phyloP scores from a whole-genome alignment of 1,284 basidiomycete species.

The Vanrija humicola region DNA sequence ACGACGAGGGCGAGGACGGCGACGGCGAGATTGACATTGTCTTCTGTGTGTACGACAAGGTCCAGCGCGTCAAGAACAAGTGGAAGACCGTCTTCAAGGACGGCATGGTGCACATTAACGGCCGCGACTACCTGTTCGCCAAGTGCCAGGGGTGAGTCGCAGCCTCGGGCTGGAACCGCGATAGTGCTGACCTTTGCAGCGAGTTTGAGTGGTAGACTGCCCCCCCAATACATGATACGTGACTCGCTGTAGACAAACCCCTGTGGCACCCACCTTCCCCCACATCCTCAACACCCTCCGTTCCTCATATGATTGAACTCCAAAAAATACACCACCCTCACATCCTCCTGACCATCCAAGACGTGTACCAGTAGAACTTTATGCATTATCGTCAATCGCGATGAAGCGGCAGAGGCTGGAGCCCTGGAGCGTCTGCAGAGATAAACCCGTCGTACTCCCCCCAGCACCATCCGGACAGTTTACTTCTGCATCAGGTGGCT shows the following conservation, averaged over 20 bases:
- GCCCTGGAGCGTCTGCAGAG: too few species aligned
- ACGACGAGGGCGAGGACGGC: constrained; percentile 49
- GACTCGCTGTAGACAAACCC: background rate
- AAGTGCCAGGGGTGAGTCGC: constrained; percentile 66
- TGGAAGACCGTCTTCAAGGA: constrained; percentile 99
- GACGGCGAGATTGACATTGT: constrained; percentile 74
- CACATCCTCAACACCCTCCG: too few species aligned
- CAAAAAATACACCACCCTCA: background rate
- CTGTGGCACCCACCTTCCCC: too few species aligned
- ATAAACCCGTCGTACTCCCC: too few species aligned
- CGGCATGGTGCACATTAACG: constrained; percentile 95
- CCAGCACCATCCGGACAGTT: too few species aligned
- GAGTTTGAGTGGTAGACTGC: constrained; percentile 35
- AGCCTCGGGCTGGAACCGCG: background rate
- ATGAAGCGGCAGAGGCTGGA: too few species aligned
- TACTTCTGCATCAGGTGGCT: too few species aligned
- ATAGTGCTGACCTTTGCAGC: constrained; percentile 14
- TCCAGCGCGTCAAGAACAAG: constrained; percentile 97
- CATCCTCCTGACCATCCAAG: background rate
- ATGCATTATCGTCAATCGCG: constrained; percentile 6
- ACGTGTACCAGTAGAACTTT: constrained; percentile 17
- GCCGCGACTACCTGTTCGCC: constrained; percentile 93
- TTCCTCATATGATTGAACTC: too few species aligned
- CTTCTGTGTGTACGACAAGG: constrained; percentile 99
- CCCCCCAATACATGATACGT: background rate